These are phyloP conservation scores for Phytopythium vexans DNA, from an alignment of 352 stramenopile species.

Conservation along the genomic window DNA sequence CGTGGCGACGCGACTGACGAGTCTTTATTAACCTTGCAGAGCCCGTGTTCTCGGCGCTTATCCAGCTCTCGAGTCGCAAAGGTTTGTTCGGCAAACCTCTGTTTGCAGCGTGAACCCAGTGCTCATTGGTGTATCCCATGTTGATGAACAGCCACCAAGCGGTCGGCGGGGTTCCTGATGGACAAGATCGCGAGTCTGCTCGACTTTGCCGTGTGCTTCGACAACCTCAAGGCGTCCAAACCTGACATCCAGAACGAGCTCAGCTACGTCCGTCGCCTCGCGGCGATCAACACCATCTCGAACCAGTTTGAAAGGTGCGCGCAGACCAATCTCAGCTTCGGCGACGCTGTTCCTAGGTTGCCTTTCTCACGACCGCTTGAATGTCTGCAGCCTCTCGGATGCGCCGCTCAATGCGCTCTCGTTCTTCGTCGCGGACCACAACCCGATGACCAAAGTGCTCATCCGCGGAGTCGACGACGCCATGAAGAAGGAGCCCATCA, in stretches of 20 bases:
- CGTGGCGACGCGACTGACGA: too few species aligned
- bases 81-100: conserved; percentile 13
- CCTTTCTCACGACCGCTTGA: neutral
- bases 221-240: conserved; percentile 47
- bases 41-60: conserved; percentile 34
- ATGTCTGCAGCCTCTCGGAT: conserved; percentile 10
- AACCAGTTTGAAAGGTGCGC: conserved; percentile 48
- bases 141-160: conserved; percentile 24
- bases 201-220: conserved; percentile 52
- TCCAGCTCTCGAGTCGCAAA: conserved; percentile 53
- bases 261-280: conserved; percentile 51
- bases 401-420: conserved; percentile 47
- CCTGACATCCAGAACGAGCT: conserved; percentile 63
- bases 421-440: conserved; percentile 62
- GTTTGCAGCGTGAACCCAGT: neutral
- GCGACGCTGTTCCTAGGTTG: neutral
- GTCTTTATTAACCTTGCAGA: conserved; percentile 13
- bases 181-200: conserved; percentile 53
- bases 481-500: conserved; percentile 29
- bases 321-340: neutral
- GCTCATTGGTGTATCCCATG: conserved; percentile 6
- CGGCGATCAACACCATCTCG: conserved; percentile 25
- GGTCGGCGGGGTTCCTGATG: conserved; percentile 34
- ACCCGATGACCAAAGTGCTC: conserved; percentile 55
- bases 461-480: conserved; percentile 35